phyloP scores from a whole-genome alignment of 257 asterid genomes.

The Primulina huaijiensis region DNA sequence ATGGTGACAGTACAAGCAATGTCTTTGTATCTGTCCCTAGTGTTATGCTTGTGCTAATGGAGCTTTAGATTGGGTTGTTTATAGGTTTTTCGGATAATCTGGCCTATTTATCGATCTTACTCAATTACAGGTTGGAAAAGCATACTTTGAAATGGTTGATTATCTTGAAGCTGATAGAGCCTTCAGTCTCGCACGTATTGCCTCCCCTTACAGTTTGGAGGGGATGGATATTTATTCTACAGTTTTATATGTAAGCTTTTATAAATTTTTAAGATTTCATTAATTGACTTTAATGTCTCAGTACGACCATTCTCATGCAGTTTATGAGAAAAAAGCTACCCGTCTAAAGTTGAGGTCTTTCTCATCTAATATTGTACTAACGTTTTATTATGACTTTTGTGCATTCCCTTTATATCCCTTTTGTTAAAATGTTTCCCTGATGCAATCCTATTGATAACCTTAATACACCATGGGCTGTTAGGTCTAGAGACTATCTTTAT shows the following conservation, averaged over 20 bases:
- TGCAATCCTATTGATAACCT: slow-evolving; percentile 12
- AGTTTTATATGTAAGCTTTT: slow-evolving; percentile 74
- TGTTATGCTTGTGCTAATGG: slow-evolving; percentile 12
- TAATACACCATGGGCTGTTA: background rate
- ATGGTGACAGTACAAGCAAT: background rate
- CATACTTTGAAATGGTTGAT: slow-evolving; percentile 86
- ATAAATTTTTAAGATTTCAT: slow-evolving; percentile 18
- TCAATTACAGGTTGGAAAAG: slow-evolving; percentile 77
- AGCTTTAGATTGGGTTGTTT: slow-evolving; percentile 6
- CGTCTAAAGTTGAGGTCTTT: background rate
- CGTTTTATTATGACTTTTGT: background rate
- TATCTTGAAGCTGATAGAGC: slow-evolving; percentile 93
- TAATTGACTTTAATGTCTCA: slow-evolving; percentile 10
- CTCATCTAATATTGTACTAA: background rate
- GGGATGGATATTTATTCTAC: slow-evolving; percentile 96
- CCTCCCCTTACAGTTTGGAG: slow-evolving; percentile 79
- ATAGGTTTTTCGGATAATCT: slow-evolving; percentile 25
- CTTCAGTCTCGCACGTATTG: slow-evolving; percentile 79
- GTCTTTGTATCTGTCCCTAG: slow-evolving; percentile 5
- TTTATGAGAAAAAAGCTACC: slow-evolving; percentile 5
- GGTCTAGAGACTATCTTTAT: slow-evolving; percentile 5
- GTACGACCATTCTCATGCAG: slow-evolving; percentile 13
- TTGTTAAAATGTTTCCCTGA: background rate
- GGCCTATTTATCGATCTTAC: slow-evolving; percentile 27
- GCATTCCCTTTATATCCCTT: background rate